These are phyloP conservation scores for Sporopachydermia lactativora DNA, from an alignment of 805 yeast species.

Conservation along the genomic window DNA sequence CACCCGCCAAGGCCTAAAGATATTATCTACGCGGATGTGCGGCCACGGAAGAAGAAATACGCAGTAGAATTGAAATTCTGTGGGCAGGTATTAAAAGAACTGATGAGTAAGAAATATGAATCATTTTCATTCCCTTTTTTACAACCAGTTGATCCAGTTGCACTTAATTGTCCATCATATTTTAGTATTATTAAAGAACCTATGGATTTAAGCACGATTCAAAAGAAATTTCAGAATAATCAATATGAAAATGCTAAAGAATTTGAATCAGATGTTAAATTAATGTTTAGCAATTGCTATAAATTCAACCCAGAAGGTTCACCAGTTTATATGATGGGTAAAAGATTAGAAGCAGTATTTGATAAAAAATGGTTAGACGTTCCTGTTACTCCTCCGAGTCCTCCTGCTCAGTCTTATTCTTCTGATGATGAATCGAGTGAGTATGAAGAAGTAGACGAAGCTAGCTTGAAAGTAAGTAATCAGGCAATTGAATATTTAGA, in stretches of 20 bases:
- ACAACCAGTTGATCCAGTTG: conserved; percentile 91
- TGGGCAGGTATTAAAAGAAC: conserved; percentile 67
- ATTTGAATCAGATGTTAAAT: conserved; percentile 68
- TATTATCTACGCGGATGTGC: conserved; percentile 67
- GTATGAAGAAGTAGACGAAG: conserved; percentile 34
- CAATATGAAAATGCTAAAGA: conserved; percentile 82
- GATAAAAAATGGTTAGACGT: conserved; percentile 80
- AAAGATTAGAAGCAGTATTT: conserved; percentile 72
- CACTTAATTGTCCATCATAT: conserved; percentile 84
- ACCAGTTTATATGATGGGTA: conserved; percentile 93
- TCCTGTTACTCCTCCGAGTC: conserved; percentile 56
- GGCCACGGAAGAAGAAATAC: conserved; percentile 84
- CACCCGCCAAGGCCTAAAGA: conserved; percentile 96
- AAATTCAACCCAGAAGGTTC: conserved; percentile 93
- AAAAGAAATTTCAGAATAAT: conserved; percentile 67
- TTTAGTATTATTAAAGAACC: conserved; percentile 78
- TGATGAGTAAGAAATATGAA: conserved; percentile 71
- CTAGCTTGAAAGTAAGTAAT: conserved; percentile 40
- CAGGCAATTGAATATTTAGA: conserved; percentile 87
- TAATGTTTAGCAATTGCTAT: conserved; percentile 83
- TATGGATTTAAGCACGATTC: conserved; percentile 86
- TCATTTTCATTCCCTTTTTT: conserved; percentile 80
- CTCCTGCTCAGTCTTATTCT: conserved; percentile 19
- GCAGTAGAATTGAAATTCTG: conserved; percentile 85
- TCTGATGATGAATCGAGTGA: conserved; percentile 24